Percentiles rank a stretch among this genome's conserved stretches.
phyloP scores from a whole-genome alignment of 345 rosid genomes.

The Euclidium syriacum region DNA sequence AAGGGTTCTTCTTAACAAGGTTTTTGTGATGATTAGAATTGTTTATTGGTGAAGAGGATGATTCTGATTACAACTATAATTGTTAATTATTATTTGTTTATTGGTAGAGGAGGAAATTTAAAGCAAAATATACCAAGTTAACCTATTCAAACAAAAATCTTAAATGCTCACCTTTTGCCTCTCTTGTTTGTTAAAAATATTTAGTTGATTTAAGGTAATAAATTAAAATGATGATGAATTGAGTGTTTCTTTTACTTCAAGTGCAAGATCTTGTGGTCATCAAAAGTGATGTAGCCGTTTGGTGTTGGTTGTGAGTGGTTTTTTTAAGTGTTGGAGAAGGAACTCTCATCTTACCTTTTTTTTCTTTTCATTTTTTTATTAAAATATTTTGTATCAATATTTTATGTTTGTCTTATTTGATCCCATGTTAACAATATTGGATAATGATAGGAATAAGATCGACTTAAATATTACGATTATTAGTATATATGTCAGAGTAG shows the following conservation, averaged over 20 bases:
- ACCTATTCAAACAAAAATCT: background rate
- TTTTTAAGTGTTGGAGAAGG: slow-evolving; percentile 27
- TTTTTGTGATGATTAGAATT: slow-evolving; percentile 29
- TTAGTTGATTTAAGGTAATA: background rate
- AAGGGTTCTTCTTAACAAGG: slow-evolving; percentile 18
- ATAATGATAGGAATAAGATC: slow-evolving; percentile 2
- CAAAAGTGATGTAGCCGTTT: slow-evolving; percentile 24
- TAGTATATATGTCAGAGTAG: too few relatives aligned
- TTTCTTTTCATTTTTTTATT: background rate
- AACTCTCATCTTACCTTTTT: slow-evolving; percentile 24
- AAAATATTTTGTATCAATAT: background rate
- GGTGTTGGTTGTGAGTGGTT: slow-evolving; percentile 33
- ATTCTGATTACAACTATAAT: slow-evolving; percentile 12
- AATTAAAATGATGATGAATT: slow-evolving; percentile 14
- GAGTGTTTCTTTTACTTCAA: slow-evolving; percentile 32
- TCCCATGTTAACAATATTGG: slow-evolving; percentile 1
- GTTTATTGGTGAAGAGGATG: slow-evolving; percentile 29
- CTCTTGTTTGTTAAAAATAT: background rate
- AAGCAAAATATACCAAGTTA: slow-evolving; percentile 3
- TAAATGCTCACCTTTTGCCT: background rate
- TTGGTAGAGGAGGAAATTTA: background rate
- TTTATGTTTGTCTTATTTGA: slow-evolving; percentile 26
- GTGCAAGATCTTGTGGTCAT: slow-evolving; percentile 25
- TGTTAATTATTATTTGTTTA: slow-evolving; percentile 3
- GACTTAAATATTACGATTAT: background rate